Percentiles rank a stretch among this genome's conserved stretches.
These are phyloP conservation scores for Fragaria vesca DNA, from an alignment of 306 rosid species.

Conservation along the genomic window DNA sequence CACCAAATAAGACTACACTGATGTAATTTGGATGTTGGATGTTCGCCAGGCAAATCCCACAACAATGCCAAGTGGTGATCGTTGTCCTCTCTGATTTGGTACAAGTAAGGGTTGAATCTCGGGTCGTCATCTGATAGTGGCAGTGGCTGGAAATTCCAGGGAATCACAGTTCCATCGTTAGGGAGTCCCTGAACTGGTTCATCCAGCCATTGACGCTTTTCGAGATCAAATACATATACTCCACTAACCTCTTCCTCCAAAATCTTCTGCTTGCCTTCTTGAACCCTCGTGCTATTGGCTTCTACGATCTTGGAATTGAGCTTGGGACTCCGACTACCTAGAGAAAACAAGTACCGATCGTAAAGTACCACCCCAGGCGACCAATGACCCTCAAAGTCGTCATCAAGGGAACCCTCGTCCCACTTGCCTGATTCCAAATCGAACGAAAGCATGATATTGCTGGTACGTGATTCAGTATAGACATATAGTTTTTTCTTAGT, in stretches of 20 bases:
- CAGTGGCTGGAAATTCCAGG: not conserved
- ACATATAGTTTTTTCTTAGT: too few relatives aligned
- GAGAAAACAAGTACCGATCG: not conserved
- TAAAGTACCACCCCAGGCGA: too few relatives aligned
- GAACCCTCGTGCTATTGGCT: not conserved
- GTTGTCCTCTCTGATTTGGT: not conserved
- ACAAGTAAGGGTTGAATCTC: not conserved
- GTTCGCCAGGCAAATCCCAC: not conserved
- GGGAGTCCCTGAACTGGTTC: not conserved
- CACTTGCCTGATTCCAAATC: too few relatives aligned
- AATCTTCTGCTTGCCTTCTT: not conserved
- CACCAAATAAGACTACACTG: not conserved
- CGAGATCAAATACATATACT: not conserved
- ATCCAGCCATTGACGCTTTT: not conserved
- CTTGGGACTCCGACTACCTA: not conserved
- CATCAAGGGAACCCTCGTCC: too few relatives aligned
- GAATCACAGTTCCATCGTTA: not conserved
- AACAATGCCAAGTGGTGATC: not conserved
- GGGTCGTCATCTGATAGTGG: not conserved
- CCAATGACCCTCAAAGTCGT: too few relatives aligned
- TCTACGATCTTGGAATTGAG: not conserved
- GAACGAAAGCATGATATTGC: too few relatives aligned
- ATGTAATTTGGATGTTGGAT: not conserved
- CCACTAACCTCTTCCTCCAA: not conserved
- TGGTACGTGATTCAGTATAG: too few relatives aligned